Conservation (phyloP, 768 basidiomycete genomes). For the Terana coerulea region DNA sequence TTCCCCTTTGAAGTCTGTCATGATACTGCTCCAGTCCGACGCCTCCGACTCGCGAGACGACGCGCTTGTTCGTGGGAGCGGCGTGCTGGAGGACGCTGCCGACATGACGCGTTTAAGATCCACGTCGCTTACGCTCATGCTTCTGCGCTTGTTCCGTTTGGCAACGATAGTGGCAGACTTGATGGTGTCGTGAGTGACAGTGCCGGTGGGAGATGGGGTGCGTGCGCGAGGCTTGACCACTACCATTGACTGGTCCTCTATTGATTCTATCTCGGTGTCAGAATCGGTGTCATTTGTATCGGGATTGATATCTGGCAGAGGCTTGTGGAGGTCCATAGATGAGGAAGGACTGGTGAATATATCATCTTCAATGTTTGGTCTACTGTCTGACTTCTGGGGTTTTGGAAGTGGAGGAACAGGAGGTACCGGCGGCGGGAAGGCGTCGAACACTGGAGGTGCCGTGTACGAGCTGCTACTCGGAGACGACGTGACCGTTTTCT, state of each 20-base stretch:
- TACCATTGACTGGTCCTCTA: slow-evolving; percentile 54
- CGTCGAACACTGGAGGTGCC: slow-evolving; percentile 33
- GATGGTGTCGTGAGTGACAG: slow-evolving; percentile 17
- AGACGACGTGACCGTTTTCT: slow-evolving; percentile 24
- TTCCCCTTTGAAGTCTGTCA: slow-evolving; percentile 72
- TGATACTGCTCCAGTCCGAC: slow-evolving; percentile 47
- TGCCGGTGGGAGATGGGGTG: slow-evolving; percentile 23
- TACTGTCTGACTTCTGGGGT: slow-evolving; percentile 29
- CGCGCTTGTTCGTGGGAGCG: slow-evolving; percentile 34
- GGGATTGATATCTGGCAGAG: slow-evolving; percentile 56
- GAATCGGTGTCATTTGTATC: slow-evolving; percentile 28
- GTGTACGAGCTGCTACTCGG: slow-evolving; percentile 22
- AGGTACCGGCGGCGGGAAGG: slow-evolving; percentile 39
- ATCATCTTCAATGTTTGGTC: slow-evolving; percentile 37
- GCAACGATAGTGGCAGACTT: slow-evolving; percentile 22
- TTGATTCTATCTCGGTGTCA: slow-evolving; percentile 35
- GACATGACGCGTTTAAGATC: slow-evolving; percentile 47
- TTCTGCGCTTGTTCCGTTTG: slow-evolving; percentile 50
- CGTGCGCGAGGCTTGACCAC: slow-evolving; percentile 44
- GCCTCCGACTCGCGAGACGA: slow-evolving; percentile 20
- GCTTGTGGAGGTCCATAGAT: slow-evolving; percentile 44
- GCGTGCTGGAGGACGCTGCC: slow-evolving; percentile 33
- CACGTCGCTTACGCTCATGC: slow-evolving; percentile 69
- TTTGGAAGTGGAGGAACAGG: slow-evolving; percentile 42
- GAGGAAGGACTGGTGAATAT: slow-evolving; percentile 37